phyloP scores from a whole-genome alignment of 2,329 filamentous ascomycete species.

The Beauveria sp. region DNA sequence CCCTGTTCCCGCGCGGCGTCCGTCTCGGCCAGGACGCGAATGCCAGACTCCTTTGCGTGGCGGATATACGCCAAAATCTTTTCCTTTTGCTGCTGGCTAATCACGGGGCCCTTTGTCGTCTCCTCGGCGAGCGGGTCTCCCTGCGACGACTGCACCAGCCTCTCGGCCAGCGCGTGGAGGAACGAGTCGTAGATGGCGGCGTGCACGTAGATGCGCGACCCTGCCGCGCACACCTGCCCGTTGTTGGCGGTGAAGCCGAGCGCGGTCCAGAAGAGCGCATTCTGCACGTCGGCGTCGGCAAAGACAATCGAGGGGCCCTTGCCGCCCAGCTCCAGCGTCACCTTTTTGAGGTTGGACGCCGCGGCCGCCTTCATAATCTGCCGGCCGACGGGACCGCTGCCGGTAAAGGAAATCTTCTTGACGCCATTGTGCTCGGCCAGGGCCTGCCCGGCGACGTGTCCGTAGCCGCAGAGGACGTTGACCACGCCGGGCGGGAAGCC shows the following conservation, averaged over 20 bases:
- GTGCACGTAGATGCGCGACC: slow-evolving; percentile 52
- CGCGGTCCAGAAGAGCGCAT: slow-evolving; percentile 31
- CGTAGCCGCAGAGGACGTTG: slow-evolving; percentile 61
- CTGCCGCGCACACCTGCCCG: slow-evolving; percentile 54
- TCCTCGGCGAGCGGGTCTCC: slow-evolving; percentile 19
- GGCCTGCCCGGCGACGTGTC: slow-evolving; percentile 57
- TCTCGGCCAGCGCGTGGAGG: slow-evolving; percentile 48
- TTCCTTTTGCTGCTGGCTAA: slow-evolving; percentile 58
- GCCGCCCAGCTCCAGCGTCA: slow-evolving; percentile 53
- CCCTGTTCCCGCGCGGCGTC: slow-evolving; percentile 15
- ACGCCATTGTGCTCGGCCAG: slow-evolving; percentile 57
- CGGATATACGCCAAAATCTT: slow-evolving; percentile 53
- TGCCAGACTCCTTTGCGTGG: slow-evolving; percentile 15
- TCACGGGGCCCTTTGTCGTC: slow-evolving; percentile 31
- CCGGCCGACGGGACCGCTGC: slow-evolving; percentile 57
- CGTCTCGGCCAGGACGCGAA: not conserved
- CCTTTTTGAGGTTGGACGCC: slow-evolving; percentile 46
- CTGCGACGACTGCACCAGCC: slow-evolving; percentile 37
- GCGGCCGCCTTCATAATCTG: slow-evolving; percentile 62
- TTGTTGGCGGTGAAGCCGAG: slow-evolving; percentile 31
- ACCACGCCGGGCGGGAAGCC: slow-evolving; percentile 69
- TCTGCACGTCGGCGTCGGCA: slow-evolving; percentile 38
- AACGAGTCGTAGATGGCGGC: slow-evolving; percentile 51
- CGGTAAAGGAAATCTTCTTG: slow-evolving; percentile 70
- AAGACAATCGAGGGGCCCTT: slow-evolving; percentile 55